These are phyloP conservation scores for Peronospora belbahrii DNA, from an alignment of 352 stramenopile genomes.

Conservation along the genomic window DNA sequence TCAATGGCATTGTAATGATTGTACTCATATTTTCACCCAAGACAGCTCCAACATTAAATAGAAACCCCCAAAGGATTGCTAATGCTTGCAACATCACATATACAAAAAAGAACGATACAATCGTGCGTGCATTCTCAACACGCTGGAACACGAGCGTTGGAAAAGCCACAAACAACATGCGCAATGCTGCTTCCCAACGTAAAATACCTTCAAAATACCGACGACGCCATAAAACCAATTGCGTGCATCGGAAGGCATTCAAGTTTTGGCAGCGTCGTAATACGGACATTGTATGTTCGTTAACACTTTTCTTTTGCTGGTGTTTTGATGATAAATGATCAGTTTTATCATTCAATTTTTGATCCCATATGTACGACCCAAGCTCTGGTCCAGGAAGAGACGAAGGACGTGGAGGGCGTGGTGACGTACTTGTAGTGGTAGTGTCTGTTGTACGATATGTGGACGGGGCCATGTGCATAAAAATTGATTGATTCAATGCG, in stretches of 20 bases:
- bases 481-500: conserved; percentile 13
- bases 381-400: conserved; percentile 15
- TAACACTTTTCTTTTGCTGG: conserved; percentile 4
- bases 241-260: conserved; percentile 16
- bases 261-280: conserved; percentile 4
- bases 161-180: conserved; percentile 47
- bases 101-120: conserved; percentile 77
- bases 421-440: conserved; percentile 1
- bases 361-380: conserved; percentile 7
- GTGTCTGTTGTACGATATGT: not conserved
- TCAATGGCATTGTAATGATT: conserved; percentile 76
- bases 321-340: not conserved
- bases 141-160: conserved; percentile 45
- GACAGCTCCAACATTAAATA: conserved; percentile 81
- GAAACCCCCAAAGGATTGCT: conserved; percentile 80
- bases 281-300: not conserved
- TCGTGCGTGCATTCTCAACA: conserved; percentile 41
- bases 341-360: not conserved
- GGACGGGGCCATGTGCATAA: conserved; percentile 22
- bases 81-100: conserved; percentile 82
- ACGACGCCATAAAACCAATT: conserved; percentile 36
- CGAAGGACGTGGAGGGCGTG: conserved; percentile 10
- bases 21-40: conserved; percentile 80
- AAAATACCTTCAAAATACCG: conserved; percentile 63
- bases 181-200: conserved; percentile 51